Evolutionary conservation across 1,139 yeast genomes (phyloP), one percentile per base, ranked within the genome.

Genomic region (Yamadazyma triangularis): DNA sequence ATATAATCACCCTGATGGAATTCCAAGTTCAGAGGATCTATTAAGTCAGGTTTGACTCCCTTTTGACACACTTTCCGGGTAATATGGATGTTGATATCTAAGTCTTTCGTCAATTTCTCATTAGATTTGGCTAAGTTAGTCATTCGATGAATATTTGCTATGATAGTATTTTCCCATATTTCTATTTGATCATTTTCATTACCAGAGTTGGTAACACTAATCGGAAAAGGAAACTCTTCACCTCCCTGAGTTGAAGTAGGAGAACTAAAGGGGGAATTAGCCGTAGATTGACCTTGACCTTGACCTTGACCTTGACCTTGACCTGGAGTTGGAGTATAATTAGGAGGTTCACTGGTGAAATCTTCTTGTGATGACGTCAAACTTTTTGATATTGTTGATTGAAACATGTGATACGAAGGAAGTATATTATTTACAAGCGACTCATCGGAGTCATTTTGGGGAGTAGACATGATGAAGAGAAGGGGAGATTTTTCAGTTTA

Each of bases 341-440:
- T 50, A 2, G 74, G 74, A 3, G 74, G 74, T 31, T 64, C 70
- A 7, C 58, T 58, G 6, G 56, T 43, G 44, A 54, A 68, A 43
- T 64, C 66, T 40, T 67, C 74, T 28, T 64, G 56, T 3, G 60
- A 50, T 3, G 67, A 66, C 2, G 60, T 56, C 30, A 68, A 41
- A 15, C 56, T 55, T 38, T 63, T 61, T 25, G 68, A 60, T 8
- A 68, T 55, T 9, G 74, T 68, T 24, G 67, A 51, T 42, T 64
- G 67, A 47, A 59, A 66, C 73, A 68, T 67, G 28, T 66, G 67
- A 42, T 68, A 68, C 10, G 71, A 64, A 2, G 74, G 74, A 9
- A 68, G 53, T 23, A 68, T 68, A 36, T 64, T 64, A 39, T 56
- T 64, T 27, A 68, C 39, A 24, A n/a, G n/a, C n/a, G n/a, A n/a